These are phyloP conservation scores for Capronia epimyces DNA, from an alignment of 2,329 filamentous ascomycete species.

Conservation along the genomic window DNA sequence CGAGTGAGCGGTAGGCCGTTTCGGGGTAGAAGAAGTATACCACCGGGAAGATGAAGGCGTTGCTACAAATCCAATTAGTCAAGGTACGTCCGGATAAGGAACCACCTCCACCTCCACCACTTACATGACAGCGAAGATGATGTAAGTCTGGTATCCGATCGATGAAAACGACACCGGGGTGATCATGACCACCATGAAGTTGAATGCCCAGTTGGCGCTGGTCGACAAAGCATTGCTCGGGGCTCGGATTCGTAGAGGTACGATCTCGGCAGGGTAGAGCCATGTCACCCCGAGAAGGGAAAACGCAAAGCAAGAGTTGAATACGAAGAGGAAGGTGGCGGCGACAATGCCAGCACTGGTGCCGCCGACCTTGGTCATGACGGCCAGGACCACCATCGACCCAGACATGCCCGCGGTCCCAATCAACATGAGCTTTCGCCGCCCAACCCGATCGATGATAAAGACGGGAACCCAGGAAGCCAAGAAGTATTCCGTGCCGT, in stretches of 20 bases:
- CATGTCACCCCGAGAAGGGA: constrained; percentile 49
- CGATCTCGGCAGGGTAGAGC: constrained; percentile 43
- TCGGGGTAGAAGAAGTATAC: constrained; percentile 60
- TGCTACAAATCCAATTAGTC: constrained; percentile 32
- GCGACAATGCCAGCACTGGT: constrained; percentile 40
- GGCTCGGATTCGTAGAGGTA: constrained; percentile 51
- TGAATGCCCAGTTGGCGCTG: constrained; percentile 71
- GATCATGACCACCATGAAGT: constrained; percentile 74
- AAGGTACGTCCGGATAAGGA: too few species aligned
- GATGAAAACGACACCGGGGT: constrained; percentile 69
- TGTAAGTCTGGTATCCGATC: constrained; percentile 71
- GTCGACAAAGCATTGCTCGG: constrained; percentile 60
- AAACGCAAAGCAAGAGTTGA: constrained; percentile 57
- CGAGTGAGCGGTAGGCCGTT: constrained; percentile 55
- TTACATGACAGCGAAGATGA: constrained; percentile 71
- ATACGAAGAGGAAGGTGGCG: constrained; percentile 55
- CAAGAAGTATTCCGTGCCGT: constrained; percentile 26
- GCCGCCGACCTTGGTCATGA: constrained; percentile 33
- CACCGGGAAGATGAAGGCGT: constrained; percentile 51
- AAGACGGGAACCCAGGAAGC: constrained; percentile 20
- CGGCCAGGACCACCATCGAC: constrained; percentile 19
- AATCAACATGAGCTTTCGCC: constrained; percentile 20
- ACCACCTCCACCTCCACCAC: too few species aligned
- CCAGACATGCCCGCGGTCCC: constrained; percentile 17
- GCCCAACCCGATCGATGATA: constrained; percentile 20